Percentiles rank a stretch among this genome's conserved stretches.
These are phyloP conservation scores for Trichophyton rubrum DNA, from an alignment of 2,329 filamentous ascomycete genomes.

Conservation along the genomic window DNA sequence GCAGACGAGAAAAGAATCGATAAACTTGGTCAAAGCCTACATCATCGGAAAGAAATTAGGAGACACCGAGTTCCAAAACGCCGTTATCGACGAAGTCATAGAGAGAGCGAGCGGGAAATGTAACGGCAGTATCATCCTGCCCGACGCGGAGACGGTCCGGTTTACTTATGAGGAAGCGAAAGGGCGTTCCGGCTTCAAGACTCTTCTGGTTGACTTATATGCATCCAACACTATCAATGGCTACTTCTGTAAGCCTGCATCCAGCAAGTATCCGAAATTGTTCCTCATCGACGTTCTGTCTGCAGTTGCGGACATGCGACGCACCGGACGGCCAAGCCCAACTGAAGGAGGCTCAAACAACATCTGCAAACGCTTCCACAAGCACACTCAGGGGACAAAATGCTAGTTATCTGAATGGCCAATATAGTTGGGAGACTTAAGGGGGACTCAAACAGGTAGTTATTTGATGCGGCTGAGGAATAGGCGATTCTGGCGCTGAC, in stretches of 20 bases:
- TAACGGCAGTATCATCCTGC: not conserved
- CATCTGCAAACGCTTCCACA: not conserved
- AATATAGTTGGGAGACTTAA: not conserved
- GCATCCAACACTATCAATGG: not conserved
- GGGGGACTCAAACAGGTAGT: not conserved
- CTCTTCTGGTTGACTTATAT: not conserved
- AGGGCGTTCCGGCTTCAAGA: not conserved
- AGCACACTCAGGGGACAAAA: not conserved
- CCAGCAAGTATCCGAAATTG: not conserved
- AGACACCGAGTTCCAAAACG: not conserved
- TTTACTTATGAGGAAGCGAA: not conserved
- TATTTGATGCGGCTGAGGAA: no score
- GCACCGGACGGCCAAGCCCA: not conserved
- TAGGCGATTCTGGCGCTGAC: no score
- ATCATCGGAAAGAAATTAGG: not conserved
- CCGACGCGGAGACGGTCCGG: not conserved
- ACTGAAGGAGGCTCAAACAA: not conserved
- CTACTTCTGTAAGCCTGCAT: not conserved
- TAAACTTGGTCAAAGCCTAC: not conserved
- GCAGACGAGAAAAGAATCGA: not conserved
- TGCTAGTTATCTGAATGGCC: not conserved
- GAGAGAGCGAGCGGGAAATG: not conserved
- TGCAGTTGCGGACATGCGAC: not conserved
- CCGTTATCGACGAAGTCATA: conserved; percentile 19
- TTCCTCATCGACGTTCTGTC: not conserved